A percentile compares a stretch with the other conserved stretches of the same genome.
Evolutionary conservation across 1,139 yeast species (phyloP).

Genomic region (Lodderomyces beijingensis): DNA sequence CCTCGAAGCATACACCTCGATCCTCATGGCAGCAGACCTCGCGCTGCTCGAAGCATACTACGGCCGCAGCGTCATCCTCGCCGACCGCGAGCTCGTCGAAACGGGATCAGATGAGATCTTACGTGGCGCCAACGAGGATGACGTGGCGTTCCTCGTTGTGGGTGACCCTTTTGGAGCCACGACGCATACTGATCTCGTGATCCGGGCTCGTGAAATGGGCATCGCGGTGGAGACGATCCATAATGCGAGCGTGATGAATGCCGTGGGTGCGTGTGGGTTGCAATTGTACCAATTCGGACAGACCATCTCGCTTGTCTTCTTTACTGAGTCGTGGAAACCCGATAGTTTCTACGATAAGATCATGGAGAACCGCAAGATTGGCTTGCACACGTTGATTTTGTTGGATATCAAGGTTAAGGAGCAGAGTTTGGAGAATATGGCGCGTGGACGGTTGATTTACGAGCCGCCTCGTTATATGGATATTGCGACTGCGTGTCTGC

Average conservation of each 20-base stretch:
- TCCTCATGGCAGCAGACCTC: slow-evolving; percentile 86
- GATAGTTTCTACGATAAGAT: slow-evolving; percentile 90
- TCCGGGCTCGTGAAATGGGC: slow-evolving; percentile 81
- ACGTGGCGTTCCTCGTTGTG: slow-evolving; percentile 89
- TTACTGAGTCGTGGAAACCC: slow-evolving; percentile 94
- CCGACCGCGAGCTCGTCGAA: slow-evolving; percentile 94
- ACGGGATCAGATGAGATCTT: slow-evolving; percentile 80
- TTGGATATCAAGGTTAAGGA: slow-evolving; percentile 95
- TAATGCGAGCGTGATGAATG: slow-evolving; percentile 97
- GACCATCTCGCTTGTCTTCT: slow-evolving; percentile 91
- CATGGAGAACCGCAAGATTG: slow-evolving; percentile 82
- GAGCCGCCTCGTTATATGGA: slow-evolving; percentile 98
- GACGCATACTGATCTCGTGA: slow-evolving; percentile 89
- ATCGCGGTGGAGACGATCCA: slow-evolving; percentile 81
- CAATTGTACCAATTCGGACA: slow-evolving; percentile 96
- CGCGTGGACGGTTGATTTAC: slow-evolving; percentile 84
- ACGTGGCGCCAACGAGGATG: slow-evolving; percentile 61
- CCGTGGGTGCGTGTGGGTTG: slow-evolving; percentile 96
- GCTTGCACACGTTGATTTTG: slow-evolving; percentile 83
- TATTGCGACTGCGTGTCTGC: slow-evolving; percentile 83
- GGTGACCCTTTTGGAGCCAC: slow-evolving; percentile 99
- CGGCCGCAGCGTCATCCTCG: slow-evolving; percentile 79
- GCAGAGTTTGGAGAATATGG: slow-evolving; percentile 91
- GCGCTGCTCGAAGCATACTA: slow-evolving; percentile 69
- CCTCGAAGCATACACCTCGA: slow-evolving; percentile 92